Conservation (phyloP, 2,329 filamentous ascomycete species). For the Penicillium rolfsii region DNA sequence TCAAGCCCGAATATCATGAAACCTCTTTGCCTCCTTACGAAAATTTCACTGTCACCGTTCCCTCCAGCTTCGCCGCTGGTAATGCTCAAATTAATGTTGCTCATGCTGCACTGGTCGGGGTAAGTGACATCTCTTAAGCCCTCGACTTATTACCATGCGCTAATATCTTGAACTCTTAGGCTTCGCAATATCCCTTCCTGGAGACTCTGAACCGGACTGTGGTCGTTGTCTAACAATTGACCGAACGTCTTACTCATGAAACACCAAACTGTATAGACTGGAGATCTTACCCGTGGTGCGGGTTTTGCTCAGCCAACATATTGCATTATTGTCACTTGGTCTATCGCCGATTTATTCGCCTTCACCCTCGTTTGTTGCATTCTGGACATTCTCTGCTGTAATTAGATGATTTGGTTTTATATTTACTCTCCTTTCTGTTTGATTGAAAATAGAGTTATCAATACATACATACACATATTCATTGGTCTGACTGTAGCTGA, state of each 20-base stretch:
- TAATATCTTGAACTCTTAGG: constrained; percentile 22
- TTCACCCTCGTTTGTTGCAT: neutral
- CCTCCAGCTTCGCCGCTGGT: constrained; percentile 18
- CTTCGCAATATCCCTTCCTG: constrained; percentile 27
- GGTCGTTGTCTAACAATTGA: constrained; percentile 22
- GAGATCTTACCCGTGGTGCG: too few relatives aligned
- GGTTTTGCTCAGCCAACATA: too few relatives aligned
- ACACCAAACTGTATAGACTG: too few relatives aligned
- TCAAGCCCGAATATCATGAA: constrained; percentile 35
- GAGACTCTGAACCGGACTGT: constrained; percentile 34
- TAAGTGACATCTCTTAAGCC: constrained; percentile 21
- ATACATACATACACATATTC: neutral
- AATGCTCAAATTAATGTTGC: constrained; percentile 33
- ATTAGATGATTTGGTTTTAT: neutral
- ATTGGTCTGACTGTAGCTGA: too few relatives aligned
- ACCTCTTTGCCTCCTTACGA: constrained; percentile 30
- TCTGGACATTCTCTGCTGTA: neutral
- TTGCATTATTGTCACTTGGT: neutral
- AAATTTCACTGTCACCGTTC: constrained; percentile 38
- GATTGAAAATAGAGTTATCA: neutral
- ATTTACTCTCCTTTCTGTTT: neutral
- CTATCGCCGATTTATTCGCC: neutral
- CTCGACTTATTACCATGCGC: neutral
- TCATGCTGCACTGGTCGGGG: constrained; percentile 36
- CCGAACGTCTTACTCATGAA: neutral